Evolutionary conservation across 768 basidiomycete species (phyloP).

Genomic region (Crassisporium funariophilum): DNA sequence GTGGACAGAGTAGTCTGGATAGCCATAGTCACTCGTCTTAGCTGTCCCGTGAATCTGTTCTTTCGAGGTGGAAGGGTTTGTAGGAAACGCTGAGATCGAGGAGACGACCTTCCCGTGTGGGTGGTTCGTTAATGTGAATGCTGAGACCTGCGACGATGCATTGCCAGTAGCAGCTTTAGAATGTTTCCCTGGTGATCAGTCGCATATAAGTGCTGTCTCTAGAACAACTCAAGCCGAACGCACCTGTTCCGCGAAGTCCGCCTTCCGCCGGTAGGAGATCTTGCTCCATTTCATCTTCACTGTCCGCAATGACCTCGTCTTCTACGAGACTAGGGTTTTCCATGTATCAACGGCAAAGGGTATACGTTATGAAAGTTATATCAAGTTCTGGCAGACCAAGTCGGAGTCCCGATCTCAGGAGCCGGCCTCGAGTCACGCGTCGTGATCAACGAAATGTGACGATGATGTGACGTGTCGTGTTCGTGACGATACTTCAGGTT

Average conservation of each 20-base stretch:
- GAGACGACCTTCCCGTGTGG: constrained; percentile 8
- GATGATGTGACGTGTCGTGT: constrained; percentile 19
- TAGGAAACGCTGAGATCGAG: constrained; percentile 22
- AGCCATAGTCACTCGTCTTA: constrained; percentile 9
- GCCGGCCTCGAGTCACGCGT: not conserved
- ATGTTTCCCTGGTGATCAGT: not conserved
- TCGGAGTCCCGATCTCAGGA: not conserved
- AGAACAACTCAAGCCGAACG: not conserved
- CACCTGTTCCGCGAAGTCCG: no score
- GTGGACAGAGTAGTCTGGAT: constrained; percentile 6
- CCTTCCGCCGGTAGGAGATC: constrained; percentile 1
- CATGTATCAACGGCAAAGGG: constrained; percentile 5
- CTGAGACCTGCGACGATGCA: constrained; percentile 8
- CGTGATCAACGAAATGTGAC: constrained; percentile 23
- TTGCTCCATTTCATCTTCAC: constrained; percentile 31
- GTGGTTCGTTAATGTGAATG: constrained; percentile 7
- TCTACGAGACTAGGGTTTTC: constrained; percentile 11
- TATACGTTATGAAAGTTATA: no score
- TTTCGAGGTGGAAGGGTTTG: constrained; percentile 5
- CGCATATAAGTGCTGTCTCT: no score
- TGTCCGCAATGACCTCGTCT: constrained; percentile 53
- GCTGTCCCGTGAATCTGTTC: constrained; percentile 1
- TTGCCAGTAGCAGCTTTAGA: not conserved
- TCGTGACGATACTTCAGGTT: constrained; percentile 22
- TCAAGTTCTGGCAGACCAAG: not conserved